Evolutionary conservation across 2,329 filamentous ascomycete species (phyloP), one percentile per base, ranked within the genome.

Genomic region (Dothiorella sarmentorum): DNA sequence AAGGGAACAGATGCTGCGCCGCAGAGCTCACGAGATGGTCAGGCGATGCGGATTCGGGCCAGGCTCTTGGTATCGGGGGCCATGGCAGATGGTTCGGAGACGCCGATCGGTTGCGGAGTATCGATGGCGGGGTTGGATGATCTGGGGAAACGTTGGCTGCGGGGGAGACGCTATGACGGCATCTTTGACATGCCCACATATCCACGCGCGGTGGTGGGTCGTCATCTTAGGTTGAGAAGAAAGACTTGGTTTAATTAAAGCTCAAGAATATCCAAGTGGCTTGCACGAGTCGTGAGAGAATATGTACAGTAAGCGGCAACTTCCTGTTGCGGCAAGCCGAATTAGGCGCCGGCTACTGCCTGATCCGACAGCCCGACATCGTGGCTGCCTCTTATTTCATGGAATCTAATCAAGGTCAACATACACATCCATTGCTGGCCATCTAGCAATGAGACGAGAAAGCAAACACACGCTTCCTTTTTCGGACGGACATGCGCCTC

Each of bases 101-200:
- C n/a, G n/a, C n/a, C n/a, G n/a, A n/a, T n/a, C n/a, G n/a, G n/a
- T n/a, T n/a, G n/a, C n/a, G n/a, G n/a, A n/a, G n/a, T n/a, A n/a
- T 13, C 24, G 5, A 53, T 40, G 33, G 49, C 49, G 49, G 49
- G 49, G 49, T 53, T 53, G 22, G 31, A 18, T 22, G 49, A 37
- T 53, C 49, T 53, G 49, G 49, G 49, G 49, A 40, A 40, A 17
- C 18, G n/a, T n/a, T n/a, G n/a, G n/a, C 20, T 53, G 49, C 49
- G 49, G 49, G 47, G 49, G 22, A 4, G 22, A 20, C 20, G n/a
- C 20, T 11, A 52, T 27, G 47, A 52, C 47, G 47, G 47, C 47
- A 52, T 52, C 33, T 22, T 52, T 33, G 22, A 4, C 17, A 20
- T 5, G 18, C 29, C 37, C 31, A n/a, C 2, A 33, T 26, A 3